These are phyloP conservation scores for Simmondsia chinensis DNA, from an alignment of 148 eudicot genomes.

Conservation along the genomic window DNA sequence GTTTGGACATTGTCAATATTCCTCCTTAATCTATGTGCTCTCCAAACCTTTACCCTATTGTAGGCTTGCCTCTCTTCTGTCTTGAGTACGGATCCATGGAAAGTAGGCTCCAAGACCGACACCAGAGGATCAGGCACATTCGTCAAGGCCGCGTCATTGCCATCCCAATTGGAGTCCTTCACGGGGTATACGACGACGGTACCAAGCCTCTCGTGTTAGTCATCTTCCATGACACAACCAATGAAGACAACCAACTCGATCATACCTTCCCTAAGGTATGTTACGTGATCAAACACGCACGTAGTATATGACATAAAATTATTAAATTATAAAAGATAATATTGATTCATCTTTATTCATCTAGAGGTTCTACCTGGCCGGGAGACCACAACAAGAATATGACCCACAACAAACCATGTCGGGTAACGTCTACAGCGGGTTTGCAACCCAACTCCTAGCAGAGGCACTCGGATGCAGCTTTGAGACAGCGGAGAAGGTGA, in stretches of 20 bases:
- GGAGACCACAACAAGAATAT: slow-evolving; percentile 24
- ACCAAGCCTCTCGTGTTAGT: slow-evolving; percentile 20
- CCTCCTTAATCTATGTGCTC: too few relatives aligned
- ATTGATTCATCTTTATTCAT: not conserved
- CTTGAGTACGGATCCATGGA: not conserved
- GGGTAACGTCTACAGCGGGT: slow-evolving; percentile 36
- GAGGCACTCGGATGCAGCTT: slow-evolving; percentile 17
- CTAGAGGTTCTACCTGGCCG: slow-evolving; percentile 60
- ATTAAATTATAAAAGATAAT: not conserved
- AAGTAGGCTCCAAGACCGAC: slow-evolving; percentile 17
- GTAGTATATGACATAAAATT: not conserved
- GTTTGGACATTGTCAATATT: too few relatives aligned
- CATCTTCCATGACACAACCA: slow-evolving; percentile 31
- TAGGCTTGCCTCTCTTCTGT: too few relatives aligned
- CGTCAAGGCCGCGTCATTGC: slow-evolving; percentile 36
- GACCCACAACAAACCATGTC: not conserved
- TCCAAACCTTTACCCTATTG: too few relatives aligned
- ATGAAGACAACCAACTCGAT: slow-evolving; percentile 52
- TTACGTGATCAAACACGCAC: not conserved
- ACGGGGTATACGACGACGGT: slow-evolving; percentile 52
- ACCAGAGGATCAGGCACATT: slow-evolving; percentile 41
- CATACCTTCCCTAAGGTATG: slow-evolving; percentile 35
- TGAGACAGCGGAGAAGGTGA: slow-evolving; percentile 20
- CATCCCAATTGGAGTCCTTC: slow-evolving; percentile 30
- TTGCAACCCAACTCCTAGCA: slow-evolving; percentile 24